These are phyloP conservation scores for Umbellularia californica DNA, from an alignment of 164 flowering plant species.

Conservation along the genomic window DNA sequence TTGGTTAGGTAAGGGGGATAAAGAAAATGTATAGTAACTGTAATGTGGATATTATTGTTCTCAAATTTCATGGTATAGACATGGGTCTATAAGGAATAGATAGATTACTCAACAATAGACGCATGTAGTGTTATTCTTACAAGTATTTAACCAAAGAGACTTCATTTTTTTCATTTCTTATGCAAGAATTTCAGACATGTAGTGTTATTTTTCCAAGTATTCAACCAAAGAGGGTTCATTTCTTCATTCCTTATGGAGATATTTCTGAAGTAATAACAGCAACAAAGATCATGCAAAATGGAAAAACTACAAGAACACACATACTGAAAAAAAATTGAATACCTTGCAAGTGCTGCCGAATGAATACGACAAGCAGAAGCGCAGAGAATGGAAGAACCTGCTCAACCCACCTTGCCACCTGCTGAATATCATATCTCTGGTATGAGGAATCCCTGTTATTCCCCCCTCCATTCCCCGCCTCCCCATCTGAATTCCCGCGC, in stretches of 20 bases:
- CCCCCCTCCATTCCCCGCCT: slow-evolving; percentile 38
- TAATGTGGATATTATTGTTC: too few species aligned
- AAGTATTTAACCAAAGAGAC: too few species aligned
- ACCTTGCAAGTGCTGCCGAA: slow-evolving; percentile 96
- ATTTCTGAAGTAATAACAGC: not conserved
- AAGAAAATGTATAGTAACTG: too few species aligned
- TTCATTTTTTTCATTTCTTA: not conserved
- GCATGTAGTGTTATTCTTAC: too few species aligned
- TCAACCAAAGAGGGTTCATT: too few species aligned
- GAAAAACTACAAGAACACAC: not conserved
- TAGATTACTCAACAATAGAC: too few species aligned
- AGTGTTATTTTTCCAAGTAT: too few species aligned
- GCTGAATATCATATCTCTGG: slow-evolving; percentile 98
- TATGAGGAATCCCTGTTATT: slow-evolving; percentile 74
- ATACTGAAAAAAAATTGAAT: slow-evolving; percentile 5
- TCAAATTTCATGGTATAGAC: too few species aligned
- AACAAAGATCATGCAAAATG: not conserved
- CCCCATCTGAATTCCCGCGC: slow-evolving; percentile 36
- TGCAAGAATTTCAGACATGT: not conserved
- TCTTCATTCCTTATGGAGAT: not conserved
- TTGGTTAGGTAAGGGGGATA: too few species aligned
- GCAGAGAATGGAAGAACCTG: slow-evolving; percentile 91
- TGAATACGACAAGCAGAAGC: slow-evolving; percentile 90
- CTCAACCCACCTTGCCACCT: slow-evolving; percentile 96
- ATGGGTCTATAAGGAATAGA: too few species aligned